These are phyloP conservation scores for Globisporangium paroecandrum DNA, from an alignment of 352 stramenopile species.

Conservation along the genomic window DNA sequence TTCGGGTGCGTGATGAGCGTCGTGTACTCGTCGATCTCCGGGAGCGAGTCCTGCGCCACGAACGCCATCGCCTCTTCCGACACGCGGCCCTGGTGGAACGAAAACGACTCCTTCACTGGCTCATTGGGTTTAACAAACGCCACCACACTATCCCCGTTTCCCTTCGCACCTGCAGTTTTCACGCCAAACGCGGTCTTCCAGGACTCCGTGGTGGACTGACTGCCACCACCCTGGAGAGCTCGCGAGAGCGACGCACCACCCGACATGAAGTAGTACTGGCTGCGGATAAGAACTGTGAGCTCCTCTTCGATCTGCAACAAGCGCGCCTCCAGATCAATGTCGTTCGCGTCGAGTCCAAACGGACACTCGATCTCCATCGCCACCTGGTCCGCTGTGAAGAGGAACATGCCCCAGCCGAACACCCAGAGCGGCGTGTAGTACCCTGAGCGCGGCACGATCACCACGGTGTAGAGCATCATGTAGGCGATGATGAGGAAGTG, in stretches of 20 bases:
- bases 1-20: conserved; percentile 40
- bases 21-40: conserved; percentile 75
- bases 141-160: not conserved
- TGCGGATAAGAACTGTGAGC: conserved; percentile 73
- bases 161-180: not conserved
- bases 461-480: conserved; percentile 82
- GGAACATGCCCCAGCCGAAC: conserved; percentile 74
- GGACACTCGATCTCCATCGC: conserved; percentile 84
- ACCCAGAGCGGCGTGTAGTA: conserved; percentile 79
- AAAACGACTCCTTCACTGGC: conserved; percentile 34
- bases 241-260: conserved; percentile 33
- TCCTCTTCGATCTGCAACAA: conserved; percentile 81
- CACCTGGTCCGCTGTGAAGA: conserved; percentile 81
- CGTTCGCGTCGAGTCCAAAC: conserved; percentile 75
- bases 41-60: conserved; percentile 44
- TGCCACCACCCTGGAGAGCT: conserved; percentile 2
- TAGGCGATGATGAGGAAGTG: conserved; percentile 66
- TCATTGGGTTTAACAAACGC: conserved; percentile 12
- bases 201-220: not conserved
- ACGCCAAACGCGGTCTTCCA: not conserved
- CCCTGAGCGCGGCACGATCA: conserved; percentile 72
- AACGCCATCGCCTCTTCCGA: conserved; percentile 36
- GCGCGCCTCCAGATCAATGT: conserved; percentile 73
- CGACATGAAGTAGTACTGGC: conserved; percentile 79
- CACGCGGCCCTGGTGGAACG: conserved; percentile 67